phyloP scores from a whole-genome alignment of 2,329 filamentous ascomycete genomes.

The Colletotrichum karsti region DNA sequence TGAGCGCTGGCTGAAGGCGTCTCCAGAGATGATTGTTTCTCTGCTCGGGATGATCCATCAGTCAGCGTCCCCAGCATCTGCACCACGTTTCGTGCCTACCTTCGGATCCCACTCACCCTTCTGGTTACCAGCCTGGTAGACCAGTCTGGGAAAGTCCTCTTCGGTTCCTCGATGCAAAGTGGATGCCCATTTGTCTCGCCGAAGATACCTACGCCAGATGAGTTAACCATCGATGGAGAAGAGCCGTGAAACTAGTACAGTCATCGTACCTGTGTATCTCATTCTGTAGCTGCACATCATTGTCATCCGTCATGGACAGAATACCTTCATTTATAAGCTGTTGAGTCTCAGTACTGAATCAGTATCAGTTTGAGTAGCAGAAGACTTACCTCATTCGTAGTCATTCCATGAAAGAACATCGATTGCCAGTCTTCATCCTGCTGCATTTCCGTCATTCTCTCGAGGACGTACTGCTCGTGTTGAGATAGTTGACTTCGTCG shows the following conservation, averaged over 20 bases:
- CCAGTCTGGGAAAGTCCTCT: not conserved
- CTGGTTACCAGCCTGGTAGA: conserved; percentile 33
- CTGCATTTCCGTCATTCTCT: conserved; percentile 22
- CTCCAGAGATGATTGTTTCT: conserved; percentile 38
- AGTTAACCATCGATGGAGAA: no score
- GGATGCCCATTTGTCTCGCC: conserved; percentile 9
- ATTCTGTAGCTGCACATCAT: conserved; percentile 26
- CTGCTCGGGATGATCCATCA: conserved; percentile 16
- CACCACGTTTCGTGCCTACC: conserved; percentile 30
- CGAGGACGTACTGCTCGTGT: not conserved
- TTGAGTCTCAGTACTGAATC: not conserved
- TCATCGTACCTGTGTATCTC: conserved; percentile 33
- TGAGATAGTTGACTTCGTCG: not conserved
- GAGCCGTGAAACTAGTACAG: not conserved
- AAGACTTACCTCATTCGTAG: conserved; percentile 39
- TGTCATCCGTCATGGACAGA: conserved; percentile 31
- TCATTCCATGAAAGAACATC: conserved; percentile 37
- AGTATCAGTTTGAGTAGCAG: no score
- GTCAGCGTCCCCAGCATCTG: not conserved
- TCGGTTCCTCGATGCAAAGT: not conserved
- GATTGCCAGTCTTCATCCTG: conserved; percentile 42
- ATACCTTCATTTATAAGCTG: conserved; percentile 35
- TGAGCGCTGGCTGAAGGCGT: conserved; percentile 37
- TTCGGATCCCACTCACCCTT: conserved; percentile 34
- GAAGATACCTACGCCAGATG: conserved; percentile 9